These are phyloP conservation scores for Suillus fuscotomentosus DNA, from an alignment of 768 basidiomycete genomes.

Conservation along the genomic window DNA sequence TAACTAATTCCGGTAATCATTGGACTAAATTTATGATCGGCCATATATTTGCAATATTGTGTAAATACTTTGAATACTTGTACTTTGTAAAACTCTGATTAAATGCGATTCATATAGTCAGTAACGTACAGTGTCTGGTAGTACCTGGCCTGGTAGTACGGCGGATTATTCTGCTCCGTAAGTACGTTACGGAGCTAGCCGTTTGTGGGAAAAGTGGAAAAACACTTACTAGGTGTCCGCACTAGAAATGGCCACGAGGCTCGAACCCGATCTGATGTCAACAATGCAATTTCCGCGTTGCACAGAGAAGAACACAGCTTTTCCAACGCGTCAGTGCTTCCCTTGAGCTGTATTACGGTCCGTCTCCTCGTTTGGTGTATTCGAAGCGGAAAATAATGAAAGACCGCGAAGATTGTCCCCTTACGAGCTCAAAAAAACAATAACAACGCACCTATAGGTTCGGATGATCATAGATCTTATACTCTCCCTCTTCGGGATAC, in stretches of 20 bases:
- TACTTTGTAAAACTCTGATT: no score
- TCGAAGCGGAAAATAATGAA: conserved; percentile 12
- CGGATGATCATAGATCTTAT: background rate
- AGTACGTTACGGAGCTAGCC: conserved; percentile 3
- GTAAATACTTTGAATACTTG: no score
- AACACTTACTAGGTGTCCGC: conserved; percentile 16
- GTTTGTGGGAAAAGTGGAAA: conserved; percentile 17
- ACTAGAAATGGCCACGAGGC: conserved; percentile 22
- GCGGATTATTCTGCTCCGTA: no score
- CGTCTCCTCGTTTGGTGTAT: conserved; percentile 18
- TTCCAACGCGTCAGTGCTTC: conserved; percentile 11
- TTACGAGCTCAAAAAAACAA: conserved; percentile 19
- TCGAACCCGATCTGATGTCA: conserved; percentile 5
- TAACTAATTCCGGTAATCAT: background rate
- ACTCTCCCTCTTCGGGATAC: conserved; percentile 12
- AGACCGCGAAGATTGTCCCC: conserved; percentile 28
- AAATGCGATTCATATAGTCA: no score
- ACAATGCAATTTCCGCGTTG: conserved; percentile 33
- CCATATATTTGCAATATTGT: no score
- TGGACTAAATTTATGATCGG: no score
- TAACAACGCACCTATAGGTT: conserved; percentile 3
- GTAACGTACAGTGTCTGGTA: no score
- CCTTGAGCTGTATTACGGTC: conserved; percentile 11
- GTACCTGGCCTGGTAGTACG: no score
- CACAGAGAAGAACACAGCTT: conserved; percentile 19